A percentile compares a stretch with the other conserved stretches of the same genome.
Conservation (phyloP, 2,329 filamentous ascomycete genomes). For the Claviceps paspali region DNA sequence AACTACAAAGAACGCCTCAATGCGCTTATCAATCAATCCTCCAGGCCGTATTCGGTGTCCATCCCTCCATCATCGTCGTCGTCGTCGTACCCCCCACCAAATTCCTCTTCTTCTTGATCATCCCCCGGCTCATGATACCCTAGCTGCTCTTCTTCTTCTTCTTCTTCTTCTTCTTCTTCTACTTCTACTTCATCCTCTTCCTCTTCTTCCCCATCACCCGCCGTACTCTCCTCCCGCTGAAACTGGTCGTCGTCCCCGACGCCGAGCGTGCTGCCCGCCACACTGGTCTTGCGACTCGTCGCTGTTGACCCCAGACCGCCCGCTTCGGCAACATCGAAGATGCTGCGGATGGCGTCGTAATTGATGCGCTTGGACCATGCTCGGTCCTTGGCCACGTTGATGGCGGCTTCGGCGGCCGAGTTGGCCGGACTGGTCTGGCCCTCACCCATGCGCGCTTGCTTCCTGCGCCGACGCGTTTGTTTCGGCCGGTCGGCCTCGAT, state of each 20-base stretch:
- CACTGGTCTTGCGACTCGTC: conserved; percentile 29
- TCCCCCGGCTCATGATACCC: too few species aligned
- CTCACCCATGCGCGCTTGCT: conserved; percentile 45
- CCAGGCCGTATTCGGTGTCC: conserved; percentile 17
- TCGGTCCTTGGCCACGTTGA: conserved; percentile 50
- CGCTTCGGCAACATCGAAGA: conserved; percentile 34
- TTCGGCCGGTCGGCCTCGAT: conserved; percentile 41
- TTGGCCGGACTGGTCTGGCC: conserved; percentile 50
- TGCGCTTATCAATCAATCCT: conserved; percentile 5
- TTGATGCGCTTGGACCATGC: conserved; percentile 63
- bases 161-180: conserved; percentile 16
- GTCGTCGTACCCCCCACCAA: conserved; percentile 20
- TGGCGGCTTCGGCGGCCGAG: conserved; percentile 53
- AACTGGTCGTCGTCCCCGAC: conserved; percentile 15
- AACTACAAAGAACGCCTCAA: too few species aligned
- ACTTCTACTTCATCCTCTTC: conserved; percentile 17
- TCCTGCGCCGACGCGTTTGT: conserved; percentile 39
- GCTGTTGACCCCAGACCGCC: conserved; percentile 33
- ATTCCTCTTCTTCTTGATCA: conserved; percentile 17
- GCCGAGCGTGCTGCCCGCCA: conserved; percentile 21
- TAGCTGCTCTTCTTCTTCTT: too few species aligned
- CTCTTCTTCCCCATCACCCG: conserved; percentile 18
- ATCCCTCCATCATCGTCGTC: conserved; percentile 22
- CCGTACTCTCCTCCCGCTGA: conserved; percentile 21
- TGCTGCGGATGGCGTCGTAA: conserved; percentile 45